phyloP scores from a whole-genome alignment of 73 alveolate genomes.

The Uronychia setigera region DNA sequence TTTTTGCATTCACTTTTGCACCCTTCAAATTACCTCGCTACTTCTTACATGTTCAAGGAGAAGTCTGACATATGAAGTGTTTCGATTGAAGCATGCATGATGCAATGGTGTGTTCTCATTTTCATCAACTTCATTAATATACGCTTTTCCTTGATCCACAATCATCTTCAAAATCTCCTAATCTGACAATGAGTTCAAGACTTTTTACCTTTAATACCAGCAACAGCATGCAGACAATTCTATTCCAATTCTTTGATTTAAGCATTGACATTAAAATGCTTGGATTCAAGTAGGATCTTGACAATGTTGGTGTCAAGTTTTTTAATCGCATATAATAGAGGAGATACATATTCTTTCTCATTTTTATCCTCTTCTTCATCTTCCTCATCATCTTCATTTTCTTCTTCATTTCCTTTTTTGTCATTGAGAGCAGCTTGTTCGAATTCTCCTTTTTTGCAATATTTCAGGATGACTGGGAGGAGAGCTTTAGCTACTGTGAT shows the following conservation, averaged over 20 bases:
- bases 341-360: too few relatives aligned
- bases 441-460: background rate
- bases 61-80: background rate
- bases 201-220: background rate
- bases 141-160: background rate
- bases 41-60: slow-evolving; percentile 2
- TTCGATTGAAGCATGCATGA: slow-evolving; percentile 34
- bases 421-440: background rate
- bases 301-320: background rate
- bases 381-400: slow-evolving; percentile 8
- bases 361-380: too few relatives aligned
- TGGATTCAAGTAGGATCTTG: background rate
- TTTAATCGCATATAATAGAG: background rate
- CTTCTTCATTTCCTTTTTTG: background rate
- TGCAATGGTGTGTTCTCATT: slow-evolving; percentile 34
- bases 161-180: background rate
- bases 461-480: too few relatives aligned
- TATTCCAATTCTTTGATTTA: background rate
- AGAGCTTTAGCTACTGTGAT: too few relatives aligned
- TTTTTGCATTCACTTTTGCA: slow-evolving; percentile 16
- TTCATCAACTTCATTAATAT: slow-evolving; percentile 8
- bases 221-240: background rate
- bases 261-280: background rate
- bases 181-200: background rate
- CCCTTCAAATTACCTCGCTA: slow-evolving; percentile 1